Conservation (phyloP, 2,329 filamentous ascomycete genomes). For the Microascus cirrosus region DNA sequence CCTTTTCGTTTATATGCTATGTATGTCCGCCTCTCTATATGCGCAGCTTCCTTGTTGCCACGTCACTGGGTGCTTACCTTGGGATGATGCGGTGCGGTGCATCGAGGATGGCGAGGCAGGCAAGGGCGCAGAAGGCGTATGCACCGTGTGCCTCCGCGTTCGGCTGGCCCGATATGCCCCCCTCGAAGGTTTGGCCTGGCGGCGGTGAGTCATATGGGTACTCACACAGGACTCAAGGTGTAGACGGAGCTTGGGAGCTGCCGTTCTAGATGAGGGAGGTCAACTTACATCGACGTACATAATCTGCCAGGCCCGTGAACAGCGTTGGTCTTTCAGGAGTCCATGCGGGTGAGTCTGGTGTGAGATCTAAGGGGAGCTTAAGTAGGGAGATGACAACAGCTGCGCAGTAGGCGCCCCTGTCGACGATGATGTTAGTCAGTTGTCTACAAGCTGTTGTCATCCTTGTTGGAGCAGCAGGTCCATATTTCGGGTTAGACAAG, state of each 20-base stretch:
- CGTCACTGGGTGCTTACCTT: conserved; percentile 43
- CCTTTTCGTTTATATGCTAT: neutral
- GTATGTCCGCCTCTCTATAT: conserved; percentile 3
- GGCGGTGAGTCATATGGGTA: neutral
- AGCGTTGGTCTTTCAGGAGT: conserved; percentile 52
- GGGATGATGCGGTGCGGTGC: conserved; percentile 64
- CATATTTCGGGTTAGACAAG: neutral
- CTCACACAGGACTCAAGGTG: neutral
- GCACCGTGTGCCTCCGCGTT: conserved; percentile 89
- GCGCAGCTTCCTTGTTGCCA: conserved; percentile 20
- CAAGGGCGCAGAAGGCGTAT: conserved; percentile 90
- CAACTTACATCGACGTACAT: conserved; percentile 65
- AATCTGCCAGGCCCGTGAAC: conserved; percentile 63
- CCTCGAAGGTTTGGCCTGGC: conserved; percentile 83
- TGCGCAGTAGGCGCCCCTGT: conserved; percentile 76
- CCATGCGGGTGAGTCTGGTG: conserved; percentile 58
- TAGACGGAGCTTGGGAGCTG: neutral
- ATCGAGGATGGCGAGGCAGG: conserved; percentile 77
- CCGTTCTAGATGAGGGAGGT: neutral
- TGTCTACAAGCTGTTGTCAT: neutral
- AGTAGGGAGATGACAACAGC: conserved; percentile 75
- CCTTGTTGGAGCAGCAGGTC: neutral
- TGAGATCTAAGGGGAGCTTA: conserved; percentile 69
- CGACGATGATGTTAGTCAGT: neutral
- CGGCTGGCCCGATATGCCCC: conserved; percentile 78